phyloP scores from a whole-genome alignment of 2,329 filamentous ascomycete genomes.

The Aspergillus glaucus region DNA sequence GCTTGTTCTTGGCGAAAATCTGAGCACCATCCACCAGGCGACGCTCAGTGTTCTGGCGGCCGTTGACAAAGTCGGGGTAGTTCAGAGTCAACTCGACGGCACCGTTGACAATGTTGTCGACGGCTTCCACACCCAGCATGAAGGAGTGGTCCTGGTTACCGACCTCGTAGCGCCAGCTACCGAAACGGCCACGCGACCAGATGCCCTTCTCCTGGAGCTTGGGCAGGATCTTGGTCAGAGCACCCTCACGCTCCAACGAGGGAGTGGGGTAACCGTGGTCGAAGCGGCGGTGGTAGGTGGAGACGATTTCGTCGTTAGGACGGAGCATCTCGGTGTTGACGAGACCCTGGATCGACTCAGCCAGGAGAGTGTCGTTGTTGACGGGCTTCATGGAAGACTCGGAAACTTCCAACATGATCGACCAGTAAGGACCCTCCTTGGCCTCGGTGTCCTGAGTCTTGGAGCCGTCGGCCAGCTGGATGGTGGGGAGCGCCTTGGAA shows the following conservation, averaged over 20 bases:
- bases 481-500: slow-evolving; percentile 76
- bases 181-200: slow-evolving; percentile 92
- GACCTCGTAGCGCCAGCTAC: slow-evolving; percentile 95
- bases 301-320: slow-evolving; percentile 88
- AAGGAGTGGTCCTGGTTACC: slow-evolving; percentile 98
- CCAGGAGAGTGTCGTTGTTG: slow-evolving; percentile 73
- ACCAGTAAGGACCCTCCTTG: slow-evolving; percentile 95
- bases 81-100: slow-evolving; percentile 89
- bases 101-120: slow-evolving; percentile 82
- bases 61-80: slow-evolving; percentile 94
- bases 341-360: slow-evolving; percentile 89
- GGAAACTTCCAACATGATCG: slow-evolving; percentile 98
- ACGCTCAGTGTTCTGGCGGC: slow-evolving; percentile 56
- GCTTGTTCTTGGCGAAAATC: slow-evolving; percentile 45
- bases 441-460: slow-evolving; percentile 66
- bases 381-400: slow-evolving; percentile 95
- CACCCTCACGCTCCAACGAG: slow-evolving; percentile 87
- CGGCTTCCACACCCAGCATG: slow-evolving; percentile 93
- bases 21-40: slow-evolving; percentile 58
- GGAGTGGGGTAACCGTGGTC: slow-evolving; percentile 98
- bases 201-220: slow-evolving; percentile 89
- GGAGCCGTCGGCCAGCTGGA: slow-evolving; percentile 78
- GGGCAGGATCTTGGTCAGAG: slow-evolving; percentile 85
- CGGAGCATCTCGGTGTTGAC: slow-evolving; percentile 97
- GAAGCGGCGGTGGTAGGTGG: slow-evolving; percentile 95